A percentile compares a stretch with the other conserved stretches of the same genome.
Conservation (phyloP, 768 basidiomycete genomes). For the Phaeolepiota aurea region DNA sequence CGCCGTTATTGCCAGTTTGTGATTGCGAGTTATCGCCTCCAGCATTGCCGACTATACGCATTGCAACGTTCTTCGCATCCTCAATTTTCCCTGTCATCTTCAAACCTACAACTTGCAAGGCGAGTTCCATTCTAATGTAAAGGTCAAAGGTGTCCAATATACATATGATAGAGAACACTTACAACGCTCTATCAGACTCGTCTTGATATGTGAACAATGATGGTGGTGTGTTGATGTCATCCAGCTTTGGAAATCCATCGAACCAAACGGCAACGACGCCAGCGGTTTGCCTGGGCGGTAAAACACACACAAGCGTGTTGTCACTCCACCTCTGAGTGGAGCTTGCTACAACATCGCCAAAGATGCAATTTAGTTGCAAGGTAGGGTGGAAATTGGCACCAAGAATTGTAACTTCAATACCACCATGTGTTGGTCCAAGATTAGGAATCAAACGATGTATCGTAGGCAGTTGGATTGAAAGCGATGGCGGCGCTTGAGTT, state of each 20-base stretch:
- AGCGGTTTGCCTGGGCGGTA: slow-evolving; percentile 74
- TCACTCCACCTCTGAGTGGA: slow-evolving; percentile 90
- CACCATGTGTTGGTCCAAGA: slow-evolving; percentile 82
- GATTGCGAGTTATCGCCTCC: slow-evolving; percentile 41
- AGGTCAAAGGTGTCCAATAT: slow-evolving; percentile 7
- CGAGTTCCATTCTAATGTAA: slow-evolving; percentile 84
- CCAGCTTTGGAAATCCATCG: slow-evolving; percentile 60
- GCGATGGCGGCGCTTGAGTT: slow-evolving; percentile 33
- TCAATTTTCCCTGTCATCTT: slow-evolving; percentile 97
- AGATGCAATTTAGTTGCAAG: slow-evolving; percentile 67
- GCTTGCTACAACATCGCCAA: slow-evolving; percentile 76
- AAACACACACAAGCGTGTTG: slow-evolving; percentile 83
- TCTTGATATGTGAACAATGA: slow-evolving; percentile 86
- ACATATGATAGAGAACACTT: slow-evolving; percentile 23
- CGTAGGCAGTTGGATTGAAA: slow-evolving; percentile 51
- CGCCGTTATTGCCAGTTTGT: slow-evolving; percentile 20
- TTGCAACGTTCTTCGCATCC: slow-evolving; percentile 87
- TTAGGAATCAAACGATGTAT: slow-evolving; percentile 84
- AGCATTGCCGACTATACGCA: slow-evolving; percentile 83
- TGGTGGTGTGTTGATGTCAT: slow-evolving; percentile 40
- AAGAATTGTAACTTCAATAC: slow-evolving; percentile 89
- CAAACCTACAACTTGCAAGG: slow-evolving; percentile 88
- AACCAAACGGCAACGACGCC: slow-evolving; percentile 91
- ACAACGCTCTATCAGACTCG: slow-evolving; percentile 85
- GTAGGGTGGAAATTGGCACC: slow-evolving; percentile 84